Conservation (phyloP, 164 flowering plant species). For the Magnolia changhungtana region DNA sequence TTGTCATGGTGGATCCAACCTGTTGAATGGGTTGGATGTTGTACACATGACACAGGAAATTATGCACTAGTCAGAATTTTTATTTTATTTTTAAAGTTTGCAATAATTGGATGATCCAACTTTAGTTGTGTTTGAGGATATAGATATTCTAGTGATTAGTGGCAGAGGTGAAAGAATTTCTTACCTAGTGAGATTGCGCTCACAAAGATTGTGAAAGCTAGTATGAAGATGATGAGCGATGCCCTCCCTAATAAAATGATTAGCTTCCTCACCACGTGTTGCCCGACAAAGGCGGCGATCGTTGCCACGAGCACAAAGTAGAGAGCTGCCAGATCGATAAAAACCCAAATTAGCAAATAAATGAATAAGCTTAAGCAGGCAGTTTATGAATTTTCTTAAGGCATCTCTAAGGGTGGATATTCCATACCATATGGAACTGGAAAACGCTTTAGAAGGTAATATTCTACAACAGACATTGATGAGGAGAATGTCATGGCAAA, state of each 20-base stretch:
- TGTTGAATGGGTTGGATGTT: no score
- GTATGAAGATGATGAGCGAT: slow-evolving; percentile 86
- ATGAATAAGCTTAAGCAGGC: not conserved
- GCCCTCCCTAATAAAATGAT: slow-evolving; percentile 77
- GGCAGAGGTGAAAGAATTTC: not conserved
- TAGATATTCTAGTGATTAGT: no score
- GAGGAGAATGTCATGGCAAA: slow-evolving; percentile 98
- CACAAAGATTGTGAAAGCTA: slow-evolving; percentile 76
- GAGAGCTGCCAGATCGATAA: slow-evolving; percentile 48
- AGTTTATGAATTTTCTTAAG: not conserved
- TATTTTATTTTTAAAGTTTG: no score
- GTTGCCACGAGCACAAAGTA: slow-evolving; percentile 79
- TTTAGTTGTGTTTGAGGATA: no score
- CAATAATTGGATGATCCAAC: no score
- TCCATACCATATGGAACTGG: slow-evolving; percentile 89
- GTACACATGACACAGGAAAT: no score
- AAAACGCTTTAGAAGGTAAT: slow-evolving; percentile 86
- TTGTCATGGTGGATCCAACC: no score
- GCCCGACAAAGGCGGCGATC: slow-evolving; percentile 87
- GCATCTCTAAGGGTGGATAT: not conserved
- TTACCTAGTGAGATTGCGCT: slow-evolving; percentile 89
- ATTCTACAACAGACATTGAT: slow-evolving; percentile 96
- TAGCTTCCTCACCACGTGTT: slow-evolving; percentile 71
- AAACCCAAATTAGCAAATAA: not conserved
- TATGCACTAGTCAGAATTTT: no score